phyloP scores from a whole-genome alignment of 2,329 filamentous ascomycete species.

The Phoma sp. region DNA sequence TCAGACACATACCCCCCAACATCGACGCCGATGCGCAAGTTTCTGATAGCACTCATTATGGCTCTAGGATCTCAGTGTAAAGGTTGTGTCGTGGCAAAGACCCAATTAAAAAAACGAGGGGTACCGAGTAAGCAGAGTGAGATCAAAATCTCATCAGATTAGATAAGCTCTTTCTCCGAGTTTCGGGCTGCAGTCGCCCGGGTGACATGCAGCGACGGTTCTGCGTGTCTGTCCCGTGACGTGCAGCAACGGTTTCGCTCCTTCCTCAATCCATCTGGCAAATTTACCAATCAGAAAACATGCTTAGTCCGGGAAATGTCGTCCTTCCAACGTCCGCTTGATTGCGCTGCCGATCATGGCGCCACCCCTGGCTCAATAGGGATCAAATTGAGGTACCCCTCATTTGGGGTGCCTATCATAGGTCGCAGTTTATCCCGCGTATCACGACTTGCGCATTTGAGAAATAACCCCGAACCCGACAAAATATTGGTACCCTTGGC shows the following conservation, averaged over 20 bases:
- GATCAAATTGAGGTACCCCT: constrained; percentile 2
- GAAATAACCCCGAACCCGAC: neutral
- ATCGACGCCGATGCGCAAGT: constrained; percentile 52
- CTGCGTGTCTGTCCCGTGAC: no score
- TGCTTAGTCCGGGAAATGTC: no score
- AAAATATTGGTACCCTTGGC: neutral
- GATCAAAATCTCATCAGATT: constrained; percentile 7
- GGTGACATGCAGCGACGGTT: no score
- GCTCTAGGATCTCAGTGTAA: neutral
- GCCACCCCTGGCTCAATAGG: neutral
- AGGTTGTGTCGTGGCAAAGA: neutral
- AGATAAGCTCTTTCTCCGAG: neutral
- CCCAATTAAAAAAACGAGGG: constrained; percentile 6
- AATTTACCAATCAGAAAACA: no score
- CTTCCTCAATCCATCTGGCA: no score
- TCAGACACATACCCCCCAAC: constrained; percentile 46
- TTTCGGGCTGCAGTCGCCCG: neutral
- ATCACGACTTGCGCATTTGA: constrained; percentile 8
- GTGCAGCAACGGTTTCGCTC: no score
- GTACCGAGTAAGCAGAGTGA: neutral
- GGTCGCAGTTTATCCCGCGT: constrained; percentile 2
- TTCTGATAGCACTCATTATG: constrained; percentile 26
- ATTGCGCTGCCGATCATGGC: constrained; percentile 1
- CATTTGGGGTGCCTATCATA: constrained; percentile 1
- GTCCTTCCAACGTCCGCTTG: no score